phyloP scores from a whole-genome alignment of 345 rosid species.

The Salix viminalis region DNA sequence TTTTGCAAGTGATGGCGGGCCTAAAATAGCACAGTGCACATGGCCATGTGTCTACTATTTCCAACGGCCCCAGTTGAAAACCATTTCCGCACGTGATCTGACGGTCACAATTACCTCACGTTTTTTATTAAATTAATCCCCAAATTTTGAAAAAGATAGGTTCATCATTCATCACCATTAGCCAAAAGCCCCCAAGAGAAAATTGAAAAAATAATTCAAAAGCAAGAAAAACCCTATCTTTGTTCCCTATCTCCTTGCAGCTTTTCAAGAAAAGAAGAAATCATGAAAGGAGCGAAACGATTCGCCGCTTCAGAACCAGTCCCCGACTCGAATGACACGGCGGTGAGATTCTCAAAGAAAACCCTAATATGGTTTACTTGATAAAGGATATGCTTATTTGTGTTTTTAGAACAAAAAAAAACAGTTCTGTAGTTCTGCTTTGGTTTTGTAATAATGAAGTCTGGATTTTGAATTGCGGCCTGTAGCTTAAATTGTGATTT shows the following conservation, averaged over 20 bases:
- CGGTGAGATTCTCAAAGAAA: conserved; percentile 48
- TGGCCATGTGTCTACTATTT: conserved; percentile 9
- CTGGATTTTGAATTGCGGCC: neutral
- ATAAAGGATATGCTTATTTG: neutral
- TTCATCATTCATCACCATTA: neutral
- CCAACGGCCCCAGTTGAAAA: conserved; percentile 35
- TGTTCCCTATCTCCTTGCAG: neutral
- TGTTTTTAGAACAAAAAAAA: neutral
- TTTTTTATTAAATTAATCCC: conserved; percentile 8
- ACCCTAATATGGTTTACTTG: conserved; percentile 10
- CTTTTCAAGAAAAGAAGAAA: conserved; percentile 5
- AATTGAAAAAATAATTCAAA: neutral
- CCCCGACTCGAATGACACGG: conserved; percentile 44
- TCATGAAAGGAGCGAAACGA: conserved; percentile 71
- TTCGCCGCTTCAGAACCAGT: conserved; percentile 49
- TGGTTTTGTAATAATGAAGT: neutral
- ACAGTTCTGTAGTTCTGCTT: neutral
- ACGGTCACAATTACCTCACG: conserved; percentile 18
- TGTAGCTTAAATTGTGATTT: neutral
- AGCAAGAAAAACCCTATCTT: neutral
- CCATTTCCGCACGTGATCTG: conserved; percentile 39
- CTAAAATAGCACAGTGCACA: neutral
- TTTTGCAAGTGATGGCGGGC: neutral
- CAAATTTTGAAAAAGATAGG: neutral
- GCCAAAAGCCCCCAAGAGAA: neutral